Conservation (phyloP, 2,329 filamentous ascomycete genomes). For the Nemania sp. region DNA sequence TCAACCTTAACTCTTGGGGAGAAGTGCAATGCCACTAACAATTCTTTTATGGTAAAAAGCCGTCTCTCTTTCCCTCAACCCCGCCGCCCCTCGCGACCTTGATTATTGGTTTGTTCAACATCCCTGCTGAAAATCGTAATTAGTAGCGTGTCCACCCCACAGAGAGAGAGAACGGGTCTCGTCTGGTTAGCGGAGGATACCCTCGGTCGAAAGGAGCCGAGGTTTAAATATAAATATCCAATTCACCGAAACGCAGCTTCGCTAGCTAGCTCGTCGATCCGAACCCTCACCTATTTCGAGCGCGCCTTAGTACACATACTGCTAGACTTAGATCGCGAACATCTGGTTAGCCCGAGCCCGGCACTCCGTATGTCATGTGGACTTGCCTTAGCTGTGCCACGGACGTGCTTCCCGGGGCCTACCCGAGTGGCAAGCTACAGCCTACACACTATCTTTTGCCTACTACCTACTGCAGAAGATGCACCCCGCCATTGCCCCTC, state of each 20-base stretch:
- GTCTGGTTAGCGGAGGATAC: not conserved
- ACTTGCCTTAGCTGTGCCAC: constrained; percentile 11
- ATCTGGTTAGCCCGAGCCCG: not conserved
- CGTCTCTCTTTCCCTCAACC: not conserved
- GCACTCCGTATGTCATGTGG: constrained; percentile 8
- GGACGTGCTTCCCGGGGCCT: constrained; percentile 9
- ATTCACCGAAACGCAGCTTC: not conserved
- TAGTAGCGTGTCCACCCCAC: not conserved
- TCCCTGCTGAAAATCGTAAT: no score
- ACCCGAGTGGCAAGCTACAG: constrained; percentile 1
- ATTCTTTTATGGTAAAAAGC: not conserved
- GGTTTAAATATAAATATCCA: not conserved
- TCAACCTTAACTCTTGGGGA: not conserved
- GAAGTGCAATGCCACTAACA: not conserved
- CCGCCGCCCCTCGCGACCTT: not conserved
- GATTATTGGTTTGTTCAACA: not conserved
- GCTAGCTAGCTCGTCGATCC: not conserved
- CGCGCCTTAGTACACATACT: constrained; percentile 2
- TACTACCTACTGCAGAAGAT: not conserved
- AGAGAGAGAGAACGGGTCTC: not conserved
- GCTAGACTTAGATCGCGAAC: not conserved
- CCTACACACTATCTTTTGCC: constrained; percentile 8
- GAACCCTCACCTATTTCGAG: constrained; percentile 6
- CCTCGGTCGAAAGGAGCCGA: constrained; percentile 10
- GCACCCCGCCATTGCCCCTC: constrained; percentile 25